Percentiles rank a stretch among this genome's conserved stretches.
phyloP scores from a whole-genome alignment of 148 eudicot species.

The Rhododendron ovatum region DNA sequence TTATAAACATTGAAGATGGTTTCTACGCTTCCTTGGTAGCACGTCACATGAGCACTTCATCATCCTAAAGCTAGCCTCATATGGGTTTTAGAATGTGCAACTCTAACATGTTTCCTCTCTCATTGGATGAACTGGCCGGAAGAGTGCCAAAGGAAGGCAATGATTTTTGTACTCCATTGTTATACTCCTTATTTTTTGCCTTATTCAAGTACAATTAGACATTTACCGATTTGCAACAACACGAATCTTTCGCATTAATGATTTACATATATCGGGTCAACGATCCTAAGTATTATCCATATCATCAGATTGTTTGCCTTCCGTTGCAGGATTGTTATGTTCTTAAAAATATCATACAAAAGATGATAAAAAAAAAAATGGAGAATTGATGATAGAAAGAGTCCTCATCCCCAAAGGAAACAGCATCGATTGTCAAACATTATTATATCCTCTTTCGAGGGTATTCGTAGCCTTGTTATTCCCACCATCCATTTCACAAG shows the following conservation, averaged over 20 bases:
- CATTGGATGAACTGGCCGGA: too few relatives aligned
- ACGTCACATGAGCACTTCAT: constrained; percentile 6
- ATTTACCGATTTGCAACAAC: too few relatives aligned
- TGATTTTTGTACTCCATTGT: too few relatives aligned
- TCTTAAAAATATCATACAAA: not conserved
- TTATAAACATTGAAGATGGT: constrained; percentile 11
- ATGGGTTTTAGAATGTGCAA: too few relatives aligned
- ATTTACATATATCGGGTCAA: too few relatives aligned
- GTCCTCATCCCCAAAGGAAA: not conserved
- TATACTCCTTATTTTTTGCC: too few relatives aligned
- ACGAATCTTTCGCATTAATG: too few relatives aligned
- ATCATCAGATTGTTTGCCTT: not conserved
- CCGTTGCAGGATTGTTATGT: not conserved
- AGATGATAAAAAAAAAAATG: not conserved
- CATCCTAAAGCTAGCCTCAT: not conserved
- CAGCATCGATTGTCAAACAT: not conserved
- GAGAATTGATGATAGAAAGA: not conserved
- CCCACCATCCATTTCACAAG: not conserved
- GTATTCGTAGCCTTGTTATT: not conserved
- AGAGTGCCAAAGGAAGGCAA: too few relatives aligned
- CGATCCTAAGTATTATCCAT: not conserved
- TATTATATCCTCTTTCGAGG: not conserved
- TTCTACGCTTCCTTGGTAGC: constrained; percentile 50
- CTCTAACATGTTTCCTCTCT: too few relatives aligned
- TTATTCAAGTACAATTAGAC: too few relatives aligned